Evolutionary conservation across 108 stramenopile genomes (phyloP).

Genomic region (Cyclostephanos tholiformis): DNA sequence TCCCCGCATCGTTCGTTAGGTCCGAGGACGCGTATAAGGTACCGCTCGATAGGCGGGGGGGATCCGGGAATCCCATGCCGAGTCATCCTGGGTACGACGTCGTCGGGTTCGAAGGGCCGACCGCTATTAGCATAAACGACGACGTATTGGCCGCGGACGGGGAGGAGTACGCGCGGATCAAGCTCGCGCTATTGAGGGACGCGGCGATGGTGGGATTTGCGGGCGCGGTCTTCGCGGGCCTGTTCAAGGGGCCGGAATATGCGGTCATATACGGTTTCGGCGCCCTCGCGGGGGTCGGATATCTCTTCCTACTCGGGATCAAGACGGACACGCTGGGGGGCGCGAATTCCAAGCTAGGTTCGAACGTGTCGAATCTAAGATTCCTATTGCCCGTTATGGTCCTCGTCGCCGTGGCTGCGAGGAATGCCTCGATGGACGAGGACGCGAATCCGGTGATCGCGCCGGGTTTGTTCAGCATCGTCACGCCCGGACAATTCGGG

Average conservation of each 20-base stretch:
- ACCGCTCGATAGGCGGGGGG: slow-evolving; percentile 44
- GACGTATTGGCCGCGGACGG: slow-evolving; percentile 55
- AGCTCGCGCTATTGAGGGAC: slow-evolving; percentile 56
- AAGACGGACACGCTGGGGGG: slow-evolving; percentile 80
- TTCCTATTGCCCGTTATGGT: slow-evolving; percentile 75
- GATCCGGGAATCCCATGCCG: slow-evolving; percentile 29
- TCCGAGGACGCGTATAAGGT: slow-evolving; percentile 81
- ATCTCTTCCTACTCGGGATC: slow-evolving; percentile 72
- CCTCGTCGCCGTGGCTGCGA: slow-evolving; percentile 62
- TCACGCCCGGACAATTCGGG: slow-evolving; percentile 77
- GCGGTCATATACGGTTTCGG: slow-evolving; percentile 71
- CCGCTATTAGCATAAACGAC: slow-evolving; percentile 43
- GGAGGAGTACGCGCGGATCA: slow-evolving; percentile 59
- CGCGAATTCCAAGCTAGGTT: slow-evolving; percentile 55
- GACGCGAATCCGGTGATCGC: slow-evolving; percentile 47
- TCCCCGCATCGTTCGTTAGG: slow-evolving; percentile 72
- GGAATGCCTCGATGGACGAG: slow-evolving; percentile 47
- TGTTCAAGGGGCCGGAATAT: slow-evolving; percentile 57
- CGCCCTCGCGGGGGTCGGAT: slow-evolving; percentile 64
- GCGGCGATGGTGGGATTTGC: slow-evolving; percentile 60
- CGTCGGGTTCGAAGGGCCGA: slow-evolving; percentile 69
- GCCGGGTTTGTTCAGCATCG: slow-evolving; percentile 52
- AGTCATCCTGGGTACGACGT: slow-evolving; percentile 51
- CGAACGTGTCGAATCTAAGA: slow-evolving; percentile 63
- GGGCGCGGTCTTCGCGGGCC: slow-evolving; percentile 58